Evolutionary conservation across 1,139 yeast species (phyloP).

Genomic region (Geotrichum cucujoidarum): DNA sequence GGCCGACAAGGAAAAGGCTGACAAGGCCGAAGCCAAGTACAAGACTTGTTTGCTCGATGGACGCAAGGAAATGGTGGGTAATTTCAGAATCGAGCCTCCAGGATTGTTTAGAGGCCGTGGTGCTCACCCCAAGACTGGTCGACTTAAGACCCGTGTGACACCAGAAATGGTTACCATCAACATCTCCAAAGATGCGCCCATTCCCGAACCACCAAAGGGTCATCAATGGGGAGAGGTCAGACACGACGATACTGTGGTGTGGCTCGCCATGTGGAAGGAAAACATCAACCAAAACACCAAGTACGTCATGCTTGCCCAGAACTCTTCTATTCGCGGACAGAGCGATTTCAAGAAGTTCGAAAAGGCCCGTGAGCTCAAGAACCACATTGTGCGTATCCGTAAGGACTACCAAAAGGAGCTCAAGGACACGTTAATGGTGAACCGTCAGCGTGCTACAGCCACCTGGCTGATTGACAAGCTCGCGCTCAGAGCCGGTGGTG

Average conservation of each 20-base stretch:
- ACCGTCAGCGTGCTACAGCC: slow-evolving; percentile 91
- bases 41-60: slow-evolving; percentile 81
- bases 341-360: slow-evolving; percentile 90
- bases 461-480: slow-evolving; percentile 89
- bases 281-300: slow-evolving; percentile 78
- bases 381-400: slow-evolving; percentile 68
- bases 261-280: slow-evolving; percentile 98
- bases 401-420: slow-evolving; percentile 66
- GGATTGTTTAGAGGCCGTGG: slow-evolving; percentile 96
- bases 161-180: slow-evolving; percentile 90
- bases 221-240: slow-evolving; percentile 86
- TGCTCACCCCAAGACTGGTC: slow-evolving; percentile 94
- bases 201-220: slow-evolving; percentile 83
- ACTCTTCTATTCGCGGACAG: slow-evolving; percentile 84
- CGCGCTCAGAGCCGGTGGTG: slow-evolving; percentile 98
- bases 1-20: slow-evolving; percentile 63
- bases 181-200: slow-evolving; percentile 61
- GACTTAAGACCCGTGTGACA: slow-evolving; percentile 58
- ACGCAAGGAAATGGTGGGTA: slow-evolving; percentile 86
- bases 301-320: slow-evolving; percentile 88
- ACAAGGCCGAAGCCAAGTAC: slow-evolving; percentile 70
- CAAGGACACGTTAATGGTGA: slow-evolving; percentile 72
- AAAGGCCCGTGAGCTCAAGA: slow-evolving; percentile 78
- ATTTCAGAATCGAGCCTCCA: slow-evolving; percentile 93
- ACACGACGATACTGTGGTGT: slow-evolving; percentile 86